These are phyloP conservation scores for Luzula sylvatica DNA, from an alignment of 176 grass and related monocot species.

Conservation along the genomic window DNA sequence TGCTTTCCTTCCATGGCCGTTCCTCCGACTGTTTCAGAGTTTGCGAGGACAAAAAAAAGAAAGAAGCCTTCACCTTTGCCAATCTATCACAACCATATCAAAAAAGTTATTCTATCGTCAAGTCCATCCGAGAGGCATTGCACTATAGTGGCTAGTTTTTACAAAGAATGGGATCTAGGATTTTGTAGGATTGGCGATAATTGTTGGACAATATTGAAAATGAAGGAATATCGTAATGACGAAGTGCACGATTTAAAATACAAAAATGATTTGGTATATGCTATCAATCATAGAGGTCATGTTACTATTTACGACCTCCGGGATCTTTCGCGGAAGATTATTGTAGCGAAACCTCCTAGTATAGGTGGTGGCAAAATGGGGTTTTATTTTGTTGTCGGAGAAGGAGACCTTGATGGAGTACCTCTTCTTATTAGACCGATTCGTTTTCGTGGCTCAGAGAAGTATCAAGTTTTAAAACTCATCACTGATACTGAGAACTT, in stretches of 20 bases:
- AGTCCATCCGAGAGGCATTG: background rate
- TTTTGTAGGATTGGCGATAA: background rate
- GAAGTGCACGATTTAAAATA: background rate
- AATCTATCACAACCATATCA: background rate
- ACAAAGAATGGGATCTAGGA: background rate
- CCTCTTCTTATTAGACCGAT: background rate
- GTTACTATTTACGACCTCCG: background rate
- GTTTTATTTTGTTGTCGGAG: constrained; percentile 6
- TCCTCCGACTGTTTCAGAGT: background rate
- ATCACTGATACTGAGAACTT: background rate
- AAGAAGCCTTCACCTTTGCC: background rate
- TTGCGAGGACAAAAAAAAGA: background rate
- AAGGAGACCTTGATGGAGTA: background rate
- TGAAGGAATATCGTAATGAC: background rate
- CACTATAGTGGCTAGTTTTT: background rate
- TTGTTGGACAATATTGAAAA: background rate
- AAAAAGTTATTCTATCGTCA: background rate
- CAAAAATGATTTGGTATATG: background rate
- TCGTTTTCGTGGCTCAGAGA: background rate
- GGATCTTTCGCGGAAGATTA: background rate
- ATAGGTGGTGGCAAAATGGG: background rate
- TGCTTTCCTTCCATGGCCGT: constrained; percentile 2
- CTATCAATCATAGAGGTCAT: background rate
- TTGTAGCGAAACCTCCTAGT: background rate
- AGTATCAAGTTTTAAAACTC: background rate